phyloP scores from a whole-genome alignment of 2,329 filamentous ascomycete genomes.

The Neonectria sp. region DNA sequence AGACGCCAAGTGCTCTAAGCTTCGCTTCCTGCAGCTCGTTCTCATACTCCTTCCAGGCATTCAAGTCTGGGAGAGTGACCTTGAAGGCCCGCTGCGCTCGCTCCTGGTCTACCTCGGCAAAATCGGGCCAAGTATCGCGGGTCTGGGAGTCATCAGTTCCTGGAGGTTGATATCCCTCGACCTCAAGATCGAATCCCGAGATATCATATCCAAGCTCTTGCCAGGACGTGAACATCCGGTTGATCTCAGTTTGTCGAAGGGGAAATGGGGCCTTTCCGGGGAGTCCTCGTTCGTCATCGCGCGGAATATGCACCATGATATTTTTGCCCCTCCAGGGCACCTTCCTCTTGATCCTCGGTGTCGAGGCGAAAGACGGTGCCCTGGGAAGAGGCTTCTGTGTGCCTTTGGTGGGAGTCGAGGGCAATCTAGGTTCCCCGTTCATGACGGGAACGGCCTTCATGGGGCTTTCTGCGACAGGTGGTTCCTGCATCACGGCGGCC shows the following conservation, averaged over 20 bases:
- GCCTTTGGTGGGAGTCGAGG: constrained; percentile 54
- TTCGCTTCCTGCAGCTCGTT: constrained; percentile 91
- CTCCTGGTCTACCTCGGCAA: constrained; percentile 71
- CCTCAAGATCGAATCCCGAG: constrained; percentile 76
- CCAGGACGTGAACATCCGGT: constrained; percentile 76
- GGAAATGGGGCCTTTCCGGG: constrained; percentile 68
- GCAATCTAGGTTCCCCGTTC: constrained; percentile 50
- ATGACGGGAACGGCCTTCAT: constrained; percentile 36
- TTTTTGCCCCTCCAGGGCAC: constrained; percentile 83
- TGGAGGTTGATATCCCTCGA: constrained; percentile 57
- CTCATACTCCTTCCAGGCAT: constrained; percentile 83
- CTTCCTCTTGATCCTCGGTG: constrained; percentile 78
- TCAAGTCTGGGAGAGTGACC: constrained; percentile 80
- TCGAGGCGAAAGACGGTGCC: constrained; percentile 54
- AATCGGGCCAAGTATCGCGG: constrained; percentile 76
- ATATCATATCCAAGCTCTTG: constrained; percentile 79
- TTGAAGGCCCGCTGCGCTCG: constrained; percentile 67
- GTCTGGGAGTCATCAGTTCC: constrained; percentile 71
- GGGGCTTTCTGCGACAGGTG: constrained; percentile 46
- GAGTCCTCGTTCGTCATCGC: constrained; percentile 76
- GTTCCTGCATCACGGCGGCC: constrained; percentile 45
- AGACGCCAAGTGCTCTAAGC: constrained; percentile 90
- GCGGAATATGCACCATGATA: constrained; percentile 79
- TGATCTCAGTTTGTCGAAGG: constrained; percentile 68
- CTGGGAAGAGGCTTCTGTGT: constrained; percentile 56